phyloP scores from a whole-genome alignment of 352 stramenopile genomes.

The Globisporangium ultimum region DNA sequence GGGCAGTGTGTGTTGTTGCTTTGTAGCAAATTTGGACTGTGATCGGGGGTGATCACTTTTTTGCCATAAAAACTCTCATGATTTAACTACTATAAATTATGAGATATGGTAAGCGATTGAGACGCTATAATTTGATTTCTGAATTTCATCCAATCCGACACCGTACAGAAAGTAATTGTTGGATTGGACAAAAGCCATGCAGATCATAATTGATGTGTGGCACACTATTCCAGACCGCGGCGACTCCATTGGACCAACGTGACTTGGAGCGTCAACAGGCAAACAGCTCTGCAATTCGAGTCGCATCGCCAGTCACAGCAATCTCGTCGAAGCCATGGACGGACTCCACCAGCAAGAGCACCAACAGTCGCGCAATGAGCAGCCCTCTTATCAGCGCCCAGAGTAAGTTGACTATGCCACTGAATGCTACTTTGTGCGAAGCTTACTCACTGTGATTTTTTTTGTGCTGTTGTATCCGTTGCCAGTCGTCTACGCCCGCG shows the following conservation, averaged over 20 bases:
- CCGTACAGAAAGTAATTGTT: not conserved
- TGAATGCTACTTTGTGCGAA: not conserved
- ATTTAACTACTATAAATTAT: no score
- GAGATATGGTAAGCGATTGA: no score
- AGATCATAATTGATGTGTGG: not conserved
- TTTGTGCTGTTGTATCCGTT: not conserved
- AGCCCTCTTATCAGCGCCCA: constrained; percentile 11
- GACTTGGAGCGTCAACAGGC: constrained; percentile 4
- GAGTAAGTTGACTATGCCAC: constrained; percentile 11
- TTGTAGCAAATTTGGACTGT: no score
- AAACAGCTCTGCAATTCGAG: not conserved
- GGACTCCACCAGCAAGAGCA: constrained; percentile 1
- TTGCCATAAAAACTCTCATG: no score
- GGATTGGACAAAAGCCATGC: not conserved
- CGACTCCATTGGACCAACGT: constrained; percentile 3
- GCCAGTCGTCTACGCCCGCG: constrained; percentile 64
- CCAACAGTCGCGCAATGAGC: constrained; percentile 10
- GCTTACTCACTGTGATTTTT: not conserved
- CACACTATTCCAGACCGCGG: not conserved
- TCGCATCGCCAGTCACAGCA: not conserved
- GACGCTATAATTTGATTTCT: no score
- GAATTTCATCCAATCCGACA: not conserved
- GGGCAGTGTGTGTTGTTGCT: no score
- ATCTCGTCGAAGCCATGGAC: constrained; percentile 1
- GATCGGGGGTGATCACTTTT: no score